These are phyloP conservation scores for Beauveria medogensis DNA, from an alignment of 2,329 filamentous ascomycete species.

Conservation along the genomic window DNA sequence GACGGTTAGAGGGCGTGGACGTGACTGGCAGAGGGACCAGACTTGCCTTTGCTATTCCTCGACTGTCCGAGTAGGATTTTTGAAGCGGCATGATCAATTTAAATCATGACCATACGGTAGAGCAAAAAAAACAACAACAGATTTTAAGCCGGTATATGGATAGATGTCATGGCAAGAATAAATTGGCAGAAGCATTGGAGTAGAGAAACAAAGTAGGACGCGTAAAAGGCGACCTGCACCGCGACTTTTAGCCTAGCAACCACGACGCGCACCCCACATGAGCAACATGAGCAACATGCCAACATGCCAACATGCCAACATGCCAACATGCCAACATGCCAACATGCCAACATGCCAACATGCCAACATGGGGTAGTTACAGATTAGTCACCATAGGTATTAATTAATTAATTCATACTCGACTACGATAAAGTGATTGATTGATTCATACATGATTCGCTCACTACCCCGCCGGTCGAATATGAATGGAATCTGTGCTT, in stretches of 20 bases:
- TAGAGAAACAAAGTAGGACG: conserved; percentile 4
- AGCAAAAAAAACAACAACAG: not conserved
- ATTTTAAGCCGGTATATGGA: not conserved
- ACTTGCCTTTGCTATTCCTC: conserved; percentile 7
- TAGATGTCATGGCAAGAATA: not conserved
- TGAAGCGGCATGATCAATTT: conserved; percentile 21
- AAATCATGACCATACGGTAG: conserved; percentile 15
- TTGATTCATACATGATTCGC: too few relatives aligned
- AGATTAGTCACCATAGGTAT: too few relatives aligned
- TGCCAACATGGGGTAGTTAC: too few relatives aligned
- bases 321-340: too few relatives aligned
- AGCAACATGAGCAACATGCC: too few relatives aligned
- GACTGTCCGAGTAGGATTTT: conserved; percentile 10
- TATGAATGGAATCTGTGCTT: too few relatives aligned
- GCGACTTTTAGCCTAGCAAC: conserved; percentile 11
- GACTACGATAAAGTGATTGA: too few relatives aligned
- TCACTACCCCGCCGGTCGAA: too few relatives aligned
- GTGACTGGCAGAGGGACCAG: too few relatives aligned
- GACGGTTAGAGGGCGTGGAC: not conserved
- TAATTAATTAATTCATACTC: too few relatives aligned
- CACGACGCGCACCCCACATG: conserved; percentile 8
- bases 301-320: not conserved
- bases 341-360: too few relatives aligned
- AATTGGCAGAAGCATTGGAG: not conserved
- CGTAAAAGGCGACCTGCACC: conserved; percentile 1